Conservation (phyloP, 352 stramenopile species). For the Pythium oligandrum region DNA sequence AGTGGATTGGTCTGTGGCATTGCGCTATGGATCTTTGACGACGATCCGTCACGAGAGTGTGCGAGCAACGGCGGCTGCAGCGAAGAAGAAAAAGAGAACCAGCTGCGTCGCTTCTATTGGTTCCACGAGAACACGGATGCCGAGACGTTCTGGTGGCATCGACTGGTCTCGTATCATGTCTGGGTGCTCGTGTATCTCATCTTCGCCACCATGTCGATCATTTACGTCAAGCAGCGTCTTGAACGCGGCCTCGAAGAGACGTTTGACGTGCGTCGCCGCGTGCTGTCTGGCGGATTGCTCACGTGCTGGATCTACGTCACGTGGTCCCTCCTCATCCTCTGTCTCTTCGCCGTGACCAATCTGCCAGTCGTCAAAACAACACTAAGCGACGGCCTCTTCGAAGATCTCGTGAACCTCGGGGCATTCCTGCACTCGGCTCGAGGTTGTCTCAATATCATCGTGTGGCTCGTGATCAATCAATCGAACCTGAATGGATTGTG, state of each 20-base stretch:
- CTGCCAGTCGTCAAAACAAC: conserved; percentile 28
- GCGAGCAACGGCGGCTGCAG: conserved; percentile 10
- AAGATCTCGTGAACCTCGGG: conserved; percentile 62
- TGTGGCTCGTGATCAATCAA: conserved; percentile 82
- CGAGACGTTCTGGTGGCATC: conserved; percentile 74
- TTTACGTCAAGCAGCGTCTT: conserved; percentile 74
- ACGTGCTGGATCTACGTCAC: conserved; percentile 83
- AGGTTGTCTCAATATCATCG: conserved; percentile 79
- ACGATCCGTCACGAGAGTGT: conserved; percentile 12
- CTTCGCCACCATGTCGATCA: conserved; percentile 64
- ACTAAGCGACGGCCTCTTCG: conserved; percentile 23
- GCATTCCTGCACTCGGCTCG: conserved; percentile 77
- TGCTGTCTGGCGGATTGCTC: conserved; percentile 74
- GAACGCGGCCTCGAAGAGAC: conserved; percentile 76
- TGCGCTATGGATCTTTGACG: conserved; percentile 56
- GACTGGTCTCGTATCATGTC: conserved; percentile 79
- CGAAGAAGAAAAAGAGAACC: conserved; percentile 12
- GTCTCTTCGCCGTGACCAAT: conserved; percentile 65
- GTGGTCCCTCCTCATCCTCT: conserved; percentile 74
- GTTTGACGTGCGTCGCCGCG: conserved; percentile 73
- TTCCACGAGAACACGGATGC: conserved; percentile 82
- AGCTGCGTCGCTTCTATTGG: conserved; percentile 63
- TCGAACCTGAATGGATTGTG: conserved; percentile 45
- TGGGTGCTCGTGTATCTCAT: conserved; percentile 78
- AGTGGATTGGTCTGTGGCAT: conserved; percentile 66